Conservation (phyloP, 2,329 filamentous ascomycete species). For the Ophiostoma perfectum region DNA sequence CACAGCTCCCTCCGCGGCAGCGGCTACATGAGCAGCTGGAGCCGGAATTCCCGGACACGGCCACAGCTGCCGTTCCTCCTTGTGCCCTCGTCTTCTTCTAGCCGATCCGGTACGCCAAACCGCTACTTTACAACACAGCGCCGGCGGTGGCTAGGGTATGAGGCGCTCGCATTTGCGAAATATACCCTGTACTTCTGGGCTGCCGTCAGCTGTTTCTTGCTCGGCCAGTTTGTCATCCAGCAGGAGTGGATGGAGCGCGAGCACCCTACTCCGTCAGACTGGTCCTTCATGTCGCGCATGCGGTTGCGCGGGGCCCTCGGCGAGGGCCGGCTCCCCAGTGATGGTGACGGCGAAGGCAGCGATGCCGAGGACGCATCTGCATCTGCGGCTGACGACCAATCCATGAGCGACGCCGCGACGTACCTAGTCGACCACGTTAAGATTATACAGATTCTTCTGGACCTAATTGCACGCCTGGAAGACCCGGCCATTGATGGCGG, state of each 20-base stretch:
- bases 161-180: slow-evolving; percentile 63
- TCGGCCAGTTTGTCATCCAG: slow-evolving; percentile 60
- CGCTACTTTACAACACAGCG: slow-evolving; percentile 77
- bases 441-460: slow-evolving; percentile 55
- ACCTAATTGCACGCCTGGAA: slow-evolving; percentile 62
- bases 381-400: slow-evolving; percentile 50
- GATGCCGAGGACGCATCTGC: slow-evolving; percentile 1
- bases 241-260: slow-evolving; percentile 70
- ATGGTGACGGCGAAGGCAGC: slow-evolving; percentile 7
- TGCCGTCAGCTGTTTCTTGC: slow-evolving; percentile 52
- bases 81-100: slow-evolving; percentile 30
- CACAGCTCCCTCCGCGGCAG: background rate
- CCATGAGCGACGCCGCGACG: slow-evolving; percentile 25
- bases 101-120: slow-evolving; percentile 35
- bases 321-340: slow-evolving; percentile 43
- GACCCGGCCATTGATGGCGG: slow-evolving; percentile 62
- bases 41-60: slow-evolving; percentile 27
- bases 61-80: slow-evolving; percentile 50
- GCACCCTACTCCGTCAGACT: slow-evolving; percentile 78
- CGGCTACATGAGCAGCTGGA: slow-evolving; percentile 10
- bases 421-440: slow-evolving; percentile 63
- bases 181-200: slow-evolving; percentile 63
- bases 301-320: slow-evolving; percentile 60
- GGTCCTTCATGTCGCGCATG: slow-evolving; percentile 66
- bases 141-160: slow-evolving; percentile 63